Conservation (phyloP, 2,329 filamentous ascomycete species). For the Clonostachys rhizophaga region DNA sequence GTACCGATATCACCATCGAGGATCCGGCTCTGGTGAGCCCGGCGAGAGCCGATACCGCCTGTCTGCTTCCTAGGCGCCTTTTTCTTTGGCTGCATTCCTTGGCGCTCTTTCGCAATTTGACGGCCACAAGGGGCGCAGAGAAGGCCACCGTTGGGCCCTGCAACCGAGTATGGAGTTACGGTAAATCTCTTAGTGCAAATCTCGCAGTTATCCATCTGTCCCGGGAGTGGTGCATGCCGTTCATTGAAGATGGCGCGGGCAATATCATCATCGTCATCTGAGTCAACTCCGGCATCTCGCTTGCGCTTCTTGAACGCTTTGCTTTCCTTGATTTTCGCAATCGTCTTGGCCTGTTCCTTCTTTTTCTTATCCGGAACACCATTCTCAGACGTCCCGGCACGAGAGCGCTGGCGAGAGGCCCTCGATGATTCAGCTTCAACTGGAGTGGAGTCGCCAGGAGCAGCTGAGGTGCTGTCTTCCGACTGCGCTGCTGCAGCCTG, state of each 20-base stretch:
- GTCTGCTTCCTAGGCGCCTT: constrained; percentile 38
- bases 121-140: constrained; percentile 80
- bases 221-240: constrained; percentile 56
- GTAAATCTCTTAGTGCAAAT: constrained; percentile 85
- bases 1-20: constrained; percentile 72
- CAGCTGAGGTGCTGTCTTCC: background rate
- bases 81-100: constrained; percentile 28
- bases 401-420: background rate
- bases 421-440: background rate
- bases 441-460: constrained; percentile 5
- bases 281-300: constrained; percentile 25
- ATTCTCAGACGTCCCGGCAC: background rate
- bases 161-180: constrained; percentile 83
- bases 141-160: constrained; percentile 79
- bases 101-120: constrained; percentile 60
- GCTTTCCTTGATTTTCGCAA: constrained; percentile 58
- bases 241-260: constrained; percentile 42
- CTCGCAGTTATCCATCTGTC: constrained; percentile 86
- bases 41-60: constrained; percentile 55
- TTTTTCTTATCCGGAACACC: constrained; percentile 19
- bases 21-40: constrained; percentile 77
- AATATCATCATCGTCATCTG: constrained; percentile 48
- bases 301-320: constrained; percentile 54
- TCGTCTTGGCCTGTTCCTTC: constrained; percentile 46
- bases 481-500: constrained; percentile 15